A percentile compares a stretch with the other conserved stretches of the same genome.
phyloP scores from a whole-genome alignment of 1,284 basidiomycete species.

The Cutaneotrichosporon sp. region DNA sequence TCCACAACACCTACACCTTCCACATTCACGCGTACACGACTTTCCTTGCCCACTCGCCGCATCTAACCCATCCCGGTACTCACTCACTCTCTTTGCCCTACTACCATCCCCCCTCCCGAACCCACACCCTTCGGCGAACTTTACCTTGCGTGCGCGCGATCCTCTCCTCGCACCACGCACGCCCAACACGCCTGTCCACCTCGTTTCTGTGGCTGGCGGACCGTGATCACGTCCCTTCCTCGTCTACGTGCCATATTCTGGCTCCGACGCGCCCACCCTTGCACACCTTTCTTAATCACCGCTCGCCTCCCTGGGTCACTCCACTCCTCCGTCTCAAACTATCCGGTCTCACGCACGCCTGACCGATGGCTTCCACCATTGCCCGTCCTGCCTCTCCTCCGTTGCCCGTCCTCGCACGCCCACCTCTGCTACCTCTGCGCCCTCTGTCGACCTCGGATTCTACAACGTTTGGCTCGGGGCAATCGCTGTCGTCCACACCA shows the following conservation, averaged over 20 bases:
- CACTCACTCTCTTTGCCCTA: too few relatives aligned
- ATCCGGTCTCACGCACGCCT: too few relatives aligned
- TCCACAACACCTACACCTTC: too few relatives aligned
- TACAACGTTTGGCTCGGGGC: not conserved
- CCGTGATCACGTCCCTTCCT: not conserved
- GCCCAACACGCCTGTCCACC: not conserved
- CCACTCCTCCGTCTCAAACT: too few relatives aligned
- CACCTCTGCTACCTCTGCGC: constrained; percentile 5
- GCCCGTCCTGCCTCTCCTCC: constrained; percentile 7
- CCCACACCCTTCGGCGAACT: not conserved
- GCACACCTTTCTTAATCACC: not conserved
- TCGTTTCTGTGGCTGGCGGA: not conserved
- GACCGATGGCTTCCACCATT: not conserved
- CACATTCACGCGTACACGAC: too few relatives aligned
- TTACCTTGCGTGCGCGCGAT: not conserved
- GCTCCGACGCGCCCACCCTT: not conserved
- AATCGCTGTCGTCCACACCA: constrained; percentile 6
- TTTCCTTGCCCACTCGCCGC: too few relatives aligned
- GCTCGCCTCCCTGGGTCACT: too few relatives aligned
- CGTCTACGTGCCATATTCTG: too few relatives aligned
- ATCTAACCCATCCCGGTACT: too few relatives aligned
- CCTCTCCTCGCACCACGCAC: not conserved
- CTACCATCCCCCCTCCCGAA: too few relatives aligned
- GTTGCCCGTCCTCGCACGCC: constrained; percentile 7
- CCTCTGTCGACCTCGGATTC: not conserved